Base-by-base conservation (phyloP, 768 basidiomycete genomes). In the Podaxis pistillaris region DNA sequence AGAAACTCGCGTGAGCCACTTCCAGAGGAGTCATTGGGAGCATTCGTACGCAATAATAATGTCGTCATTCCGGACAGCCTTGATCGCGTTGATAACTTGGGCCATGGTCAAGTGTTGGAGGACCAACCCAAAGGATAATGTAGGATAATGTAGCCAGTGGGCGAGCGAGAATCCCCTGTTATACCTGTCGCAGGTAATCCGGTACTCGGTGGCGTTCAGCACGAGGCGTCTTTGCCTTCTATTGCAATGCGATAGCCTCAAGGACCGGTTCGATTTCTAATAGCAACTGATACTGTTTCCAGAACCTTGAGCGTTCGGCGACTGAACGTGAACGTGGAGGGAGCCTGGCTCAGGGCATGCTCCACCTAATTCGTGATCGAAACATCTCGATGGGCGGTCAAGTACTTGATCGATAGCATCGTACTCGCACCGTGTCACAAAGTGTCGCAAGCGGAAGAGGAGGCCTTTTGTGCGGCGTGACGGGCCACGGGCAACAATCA, bases 21-120 rank as follows among this genome's bases (percentile, higher is more conserved):
- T 26, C 19, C 2, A 8, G 38, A 38, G 8, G 22, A 28, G 15
- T 52, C 1, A 36, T 53, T 24, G n/a, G 50, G 26, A 47, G 19
- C n/a, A 56, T 24, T 51, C 65, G 41, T 56, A 72, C 71, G 68
- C 71, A 36, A 72, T 67, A 30, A 72, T 63, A 36, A 70, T 69
- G 57, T 72, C 71, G 49, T 68, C 67, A 2, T 36, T 60, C 22
- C 61, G 52, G 30, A 68, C 57, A 4, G 28, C 58, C 15, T 59
- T 53, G 19, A 64, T 46, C 4, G 63, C 54, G 5, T 30, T 40
- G 15, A 57, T 36, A 17, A 56, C 56, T 30, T 60, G 37, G 12
- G 30, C 30, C 33, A 50, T 58, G 9, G 24, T 19, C 6, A 6
- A 56, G 19, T 58, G n/a, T 33, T 58, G 44, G 28, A 22, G 17